Base-by-base conservation (phyloP, 768 basidiomycete species). In the Pulveroboletus sp. region DNA sequence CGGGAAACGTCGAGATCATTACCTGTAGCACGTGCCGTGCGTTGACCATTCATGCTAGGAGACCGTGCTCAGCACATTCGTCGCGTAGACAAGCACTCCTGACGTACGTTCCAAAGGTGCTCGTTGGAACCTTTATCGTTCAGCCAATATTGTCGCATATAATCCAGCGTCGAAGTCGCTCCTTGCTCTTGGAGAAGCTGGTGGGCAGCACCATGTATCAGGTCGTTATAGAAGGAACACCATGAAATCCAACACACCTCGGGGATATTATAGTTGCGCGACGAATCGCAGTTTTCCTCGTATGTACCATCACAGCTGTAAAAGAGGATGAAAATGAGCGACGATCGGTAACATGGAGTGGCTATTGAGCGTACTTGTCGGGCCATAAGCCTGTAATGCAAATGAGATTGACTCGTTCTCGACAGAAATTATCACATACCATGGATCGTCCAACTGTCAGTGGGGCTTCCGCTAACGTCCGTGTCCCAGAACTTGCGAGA, bases 381-480 rank as follows among this genome's bases (percentile, higher is more conserved):
- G 83, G 81, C 84, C 84, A 86, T 31, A 85, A 71, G 50, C 84
- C 83, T 80, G 52, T 30, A 27, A 48, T 17, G 18, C n/a, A 31
- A 56, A 39, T 57, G 9, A 59, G 42, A 18, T 48, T 6, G 24
- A 14, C 5, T 13, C 1, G 24, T 30, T 17, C 14, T 28, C 30
- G 30, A 27, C 4, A 28, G 3, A 3, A 32, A 27, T 6, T 14
- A 18, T 38, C n/a, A 59, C 74, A 27, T 48, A 82, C 85, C 84
- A 49, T 86, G 85, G 43, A 87, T 82, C 0, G 85, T 89, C 85
- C 86, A 89, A 60, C 81, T 83, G 58, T 86, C 62, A 10, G 57
- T 57, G 4, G 85, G 86, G 5, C 86, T 84, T 26, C 80, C 80
- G 0, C 74, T 69, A 0, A 83, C 80, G 39, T 80, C 62, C 1